Base-by-base conservation (phyloP, 306 rosid genomes). In the Cyamopsis tetragonoloba region DNA sequence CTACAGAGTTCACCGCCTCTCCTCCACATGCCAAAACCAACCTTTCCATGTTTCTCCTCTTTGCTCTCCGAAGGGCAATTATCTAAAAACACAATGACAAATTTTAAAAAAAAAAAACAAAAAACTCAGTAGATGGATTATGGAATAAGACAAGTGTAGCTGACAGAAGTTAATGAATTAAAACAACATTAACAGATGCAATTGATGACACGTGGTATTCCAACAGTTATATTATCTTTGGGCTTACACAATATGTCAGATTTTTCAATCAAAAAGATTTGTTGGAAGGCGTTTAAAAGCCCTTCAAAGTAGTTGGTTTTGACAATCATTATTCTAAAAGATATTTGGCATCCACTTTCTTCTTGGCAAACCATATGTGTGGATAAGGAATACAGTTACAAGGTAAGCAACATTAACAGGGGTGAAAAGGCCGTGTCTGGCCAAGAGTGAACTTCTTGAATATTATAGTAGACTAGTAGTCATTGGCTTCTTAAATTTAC, bases 21-120 rank as follows among this genome's bases (percentile, higher is more conserved):
- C 99, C 99, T 49, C 99, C 99, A 79, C 99, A 93, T 58, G 97
- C 95, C 84, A 93, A 79, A 76, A 93, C 96, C 91, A 93, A 75
- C 28, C 99, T 80, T 74, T 93, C 99, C 99, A 93, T 93, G 79
- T 93, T 93, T 82, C 99, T 93, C 76, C 90, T 90, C 87, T 93
- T 93, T n/a, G 99, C 99, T 80, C 99, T 86, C 32, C 99, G 82
- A 22, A 93, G 92, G 54, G 96, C 99, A 82, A 93, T 73, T 66
- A 93, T 93, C 99, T 93, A 73, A 34, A n/a, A 74, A 54, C 27
- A 56, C 13, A 39, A 44, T 14, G 5, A n/a, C n/a, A 49, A 26
- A n/a, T n/a, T n/a, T n/a, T n/a, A n/a, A n/a, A n/a, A n/a, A n/a
- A n/a, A n/a, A n/a, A n/a, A n/a, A n/a, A n/a, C n/a, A n/a, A n/a